These are phyloP conservation scores for Penicillium maclennaniae DNA, from an alignment of 495 filamentous ascomycete species.

Conservation along the genomic window DNA sequence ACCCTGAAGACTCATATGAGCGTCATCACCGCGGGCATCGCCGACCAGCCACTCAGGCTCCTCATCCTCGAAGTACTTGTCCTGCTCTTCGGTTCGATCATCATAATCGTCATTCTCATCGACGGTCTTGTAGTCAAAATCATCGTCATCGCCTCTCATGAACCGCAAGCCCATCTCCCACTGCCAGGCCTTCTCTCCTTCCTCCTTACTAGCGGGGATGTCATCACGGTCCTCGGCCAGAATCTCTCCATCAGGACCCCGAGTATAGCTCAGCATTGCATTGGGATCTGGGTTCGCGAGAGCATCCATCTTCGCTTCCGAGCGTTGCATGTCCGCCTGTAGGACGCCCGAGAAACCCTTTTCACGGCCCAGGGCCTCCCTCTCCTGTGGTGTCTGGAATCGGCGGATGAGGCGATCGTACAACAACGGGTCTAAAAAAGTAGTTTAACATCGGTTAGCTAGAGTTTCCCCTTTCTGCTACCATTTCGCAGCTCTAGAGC, in stretches of 20 bases:
- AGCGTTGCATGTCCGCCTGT: constrained; percentile 65
- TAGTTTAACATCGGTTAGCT: constrained; percentile 31
- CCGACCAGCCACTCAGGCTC: constrained; percentile 60
- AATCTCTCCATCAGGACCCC: constrained; percentile 52
- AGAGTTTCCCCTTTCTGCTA: constrained; percentile 3
- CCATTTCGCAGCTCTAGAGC: constrained; percentile 5
- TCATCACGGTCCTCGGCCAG: constrained; percentile 54
- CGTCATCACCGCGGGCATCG: constrained; percentile 35
- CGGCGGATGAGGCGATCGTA: constrained; percentile 77
- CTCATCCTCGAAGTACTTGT: constrained; percentile 75
- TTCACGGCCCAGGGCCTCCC: constrained; percentile 63
- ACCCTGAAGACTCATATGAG: constrained; percentile 44
- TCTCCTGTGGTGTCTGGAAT: constrained; percentile 69
- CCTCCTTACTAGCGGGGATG: constrained; percentile 56
- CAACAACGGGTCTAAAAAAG: constrained; percentile 61
- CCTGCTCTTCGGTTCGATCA: constrained; percentile 57
- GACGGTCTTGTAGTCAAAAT: constrained; percentile 69
- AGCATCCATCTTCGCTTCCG: constrained; percentile 68
- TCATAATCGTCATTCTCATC: constrained; percentile 70
- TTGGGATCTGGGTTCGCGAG: constrained; percentile 53
- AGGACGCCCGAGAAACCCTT: constrained; percentile 73
- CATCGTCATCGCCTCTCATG: constrained; percentile 63
- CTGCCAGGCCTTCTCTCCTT: constrained; percentile 63
- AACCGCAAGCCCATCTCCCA: constrained; percentile 68
- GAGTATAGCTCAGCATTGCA: constrained; percentile 44